These are phyloP conservation scores for Podila verticillata DNA, from an alignment of 192 early-diverging fungal genomes.

Conservation along the genomic window DNA sequence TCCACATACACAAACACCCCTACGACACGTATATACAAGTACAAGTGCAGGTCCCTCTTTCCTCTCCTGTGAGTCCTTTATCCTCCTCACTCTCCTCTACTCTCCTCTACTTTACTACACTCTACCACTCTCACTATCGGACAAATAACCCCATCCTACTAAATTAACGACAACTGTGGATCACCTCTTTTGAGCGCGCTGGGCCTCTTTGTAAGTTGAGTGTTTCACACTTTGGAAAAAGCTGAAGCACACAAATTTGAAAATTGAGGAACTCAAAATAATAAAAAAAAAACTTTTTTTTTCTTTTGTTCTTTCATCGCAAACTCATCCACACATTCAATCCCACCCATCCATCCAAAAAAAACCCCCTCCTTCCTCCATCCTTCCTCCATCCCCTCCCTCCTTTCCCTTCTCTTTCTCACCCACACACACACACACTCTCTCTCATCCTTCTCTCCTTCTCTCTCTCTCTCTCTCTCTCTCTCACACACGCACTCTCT, in stretches of 20 bases:
- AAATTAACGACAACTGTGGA: too few relatives aligned
- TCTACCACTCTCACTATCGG: too few relatives aligned
- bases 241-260: background rate
- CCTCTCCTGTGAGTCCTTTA: background rate
- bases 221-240: too few relatives aligned
- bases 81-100: background rate
- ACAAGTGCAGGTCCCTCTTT: too few relatives aligned
- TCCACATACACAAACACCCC: background rate
- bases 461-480: background rate
- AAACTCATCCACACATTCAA: background rate
- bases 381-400: background rate
- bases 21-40: background rate
- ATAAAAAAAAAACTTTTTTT: conserved; percentile 4
- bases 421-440: background rate
- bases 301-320: background rate
- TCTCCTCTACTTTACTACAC: background rate
- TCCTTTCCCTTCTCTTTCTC: background rate
- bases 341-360: background rate
- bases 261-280: background rate
- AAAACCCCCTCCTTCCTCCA: background rate
- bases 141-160: too few relatives aligned
- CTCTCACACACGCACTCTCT: too few relatives aligned
- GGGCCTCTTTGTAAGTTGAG: too few relatives aligned
- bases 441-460: background rate
- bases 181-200: too few relatives aligned